Conservation (phyloP, 2,329 filamentous ascomycete species). For the Talaromyces sp. region DNA sequence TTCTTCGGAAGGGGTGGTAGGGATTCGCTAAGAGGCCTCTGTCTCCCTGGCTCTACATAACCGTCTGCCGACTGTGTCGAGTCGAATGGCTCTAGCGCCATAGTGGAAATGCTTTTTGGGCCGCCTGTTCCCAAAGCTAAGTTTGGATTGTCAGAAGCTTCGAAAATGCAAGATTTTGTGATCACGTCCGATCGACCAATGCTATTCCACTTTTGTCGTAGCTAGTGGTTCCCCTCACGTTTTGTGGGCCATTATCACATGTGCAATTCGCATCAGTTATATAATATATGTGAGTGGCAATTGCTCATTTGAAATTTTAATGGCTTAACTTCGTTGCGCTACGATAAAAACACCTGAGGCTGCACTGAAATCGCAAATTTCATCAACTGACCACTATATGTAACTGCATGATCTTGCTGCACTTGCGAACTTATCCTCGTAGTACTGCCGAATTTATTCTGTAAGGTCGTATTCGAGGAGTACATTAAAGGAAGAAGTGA, state of each 20-base stretch:
- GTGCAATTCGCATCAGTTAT: neutral
- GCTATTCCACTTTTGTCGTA: neutral
- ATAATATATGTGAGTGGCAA: too few relatives aligned
- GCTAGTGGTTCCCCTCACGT: neutral
- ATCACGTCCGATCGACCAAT: too few relatives aligned
- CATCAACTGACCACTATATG: too few relatives aligned
- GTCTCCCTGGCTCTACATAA: neutral
- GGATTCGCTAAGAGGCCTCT: neutral
- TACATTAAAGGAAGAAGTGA: constrained; percentile 19
- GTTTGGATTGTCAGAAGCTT: neutral
- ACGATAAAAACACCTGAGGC: too few relatives aligned
- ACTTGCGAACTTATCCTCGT: constrained; percentile 31
- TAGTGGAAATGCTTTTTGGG: neutral
- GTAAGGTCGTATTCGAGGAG: constrained; percentile 40
- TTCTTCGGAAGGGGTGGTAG: neutral
- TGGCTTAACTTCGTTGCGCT: too few relatives aligned
- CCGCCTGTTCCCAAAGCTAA: neutral
- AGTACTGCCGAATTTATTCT: constrained; percentile 42
- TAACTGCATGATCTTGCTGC: constrained; percentile 31
- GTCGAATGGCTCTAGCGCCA: neutral
- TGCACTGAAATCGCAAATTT: too few relatives aligned
- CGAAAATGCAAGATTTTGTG: neutral
- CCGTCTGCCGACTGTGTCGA: neutral
- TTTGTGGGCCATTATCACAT: neutral
- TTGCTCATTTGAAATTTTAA: too few relatives aligned